Evolutionary conservation across 2,329 filamentous ascomycete species (phyloP).

Genomic region (Fusarium subglutinans): DNA sequence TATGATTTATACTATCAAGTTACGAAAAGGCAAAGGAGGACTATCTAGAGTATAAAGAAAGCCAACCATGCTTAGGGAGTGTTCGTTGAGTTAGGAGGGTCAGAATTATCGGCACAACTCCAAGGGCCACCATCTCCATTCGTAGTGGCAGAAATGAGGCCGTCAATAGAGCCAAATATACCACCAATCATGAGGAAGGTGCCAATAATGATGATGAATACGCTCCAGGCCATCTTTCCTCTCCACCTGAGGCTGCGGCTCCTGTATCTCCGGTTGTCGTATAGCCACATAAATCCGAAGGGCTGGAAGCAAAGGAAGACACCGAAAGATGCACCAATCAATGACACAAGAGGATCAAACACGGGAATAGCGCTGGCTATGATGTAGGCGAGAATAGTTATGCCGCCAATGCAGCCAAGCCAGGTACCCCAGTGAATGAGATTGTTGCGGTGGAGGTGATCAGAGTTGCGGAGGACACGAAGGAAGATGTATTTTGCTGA

Average conservation of each 20-base stretch:
- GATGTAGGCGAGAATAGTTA: conserved; percentile 25
- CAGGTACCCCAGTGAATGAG: conserved; percentile 44
- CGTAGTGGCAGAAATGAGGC: neutral
- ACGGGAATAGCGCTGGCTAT: conserved; percentile 29
- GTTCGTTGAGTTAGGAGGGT: neutral
- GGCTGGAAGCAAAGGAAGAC: conserved; percentile 35
- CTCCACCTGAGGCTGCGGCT: conserved; percentile 1
- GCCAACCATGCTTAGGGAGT: neutral
- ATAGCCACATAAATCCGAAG: conserved; percentile 31
- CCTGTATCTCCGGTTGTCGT: conserved; percentile 18
- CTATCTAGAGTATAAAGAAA: neutral
- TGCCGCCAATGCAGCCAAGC: conserved; percentile 29
- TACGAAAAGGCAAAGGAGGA: neutral
- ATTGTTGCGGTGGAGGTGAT: conserved; percentile 43
- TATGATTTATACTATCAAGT: neutral
- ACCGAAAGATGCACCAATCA: conserved; percentile 28
- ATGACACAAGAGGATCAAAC: conserved; percentile 27
- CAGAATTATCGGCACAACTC: conserved; percentile 25
- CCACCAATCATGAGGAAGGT: conserved; percentile 24
- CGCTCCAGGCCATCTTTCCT: conserved; percentile 9
- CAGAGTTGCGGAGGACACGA: conserved; percentile 42
- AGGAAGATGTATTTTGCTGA: conserved; percentile 45
- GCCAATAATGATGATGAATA: conserved; percentile 13
- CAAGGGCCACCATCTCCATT: neutral
- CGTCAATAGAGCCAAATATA: conserved; percentile 22